phyloP scores from a whole-genome alignment of 371 early-diverging fungal species.

The Mucor lusitanicus region DNA sequence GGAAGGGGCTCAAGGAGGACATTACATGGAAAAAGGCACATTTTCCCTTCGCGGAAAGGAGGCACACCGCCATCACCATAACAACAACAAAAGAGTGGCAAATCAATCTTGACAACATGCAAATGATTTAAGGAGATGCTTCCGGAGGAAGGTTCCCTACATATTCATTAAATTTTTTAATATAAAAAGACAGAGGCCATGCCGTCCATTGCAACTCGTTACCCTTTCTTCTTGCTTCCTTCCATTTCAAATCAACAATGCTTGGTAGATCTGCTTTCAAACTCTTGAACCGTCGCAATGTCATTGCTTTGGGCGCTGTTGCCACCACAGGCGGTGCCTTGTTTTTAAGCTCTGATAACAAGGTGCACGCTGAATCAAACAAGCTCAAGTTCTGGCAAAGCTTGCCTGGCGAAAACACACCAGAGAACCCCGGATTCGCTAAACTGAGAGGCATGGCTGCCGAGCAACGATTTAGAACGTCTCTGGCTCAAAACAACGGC shows the following conservation, averaged over 20 bases:
- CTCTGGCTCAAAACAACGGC: constrained; percentile 41
- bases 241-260: constrained; percentile 12
- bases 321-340: constrained; percentile 40
- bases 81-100: constrained; percentile 8
- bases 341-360: constrained; percentile 24
- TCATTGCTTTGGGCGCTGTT: constrained; percentile 34
- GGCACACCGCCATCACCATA: neutral
- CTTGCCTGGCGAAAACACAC: constrained; percentile 50
- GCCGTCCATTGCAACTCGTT: neutral
- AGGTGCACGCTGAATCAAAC: constrained; percentile 43
- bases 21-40: neutral
- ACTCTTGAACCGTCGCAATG: constrained; percentile 30
- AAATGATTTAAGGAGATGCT: neutral
- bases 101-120: constrained; percentile 17
- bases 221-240: neutral
- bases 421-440: constrained; percentile 46
- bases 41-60: neutral
- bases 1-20: too few species aligned
- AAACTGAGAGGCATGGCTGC: constrained; percentile 48
- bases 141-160: constrained; percentile 17
- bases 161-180: constrained; percentile 5
- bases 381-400: constrained; percentile 46
- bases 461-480: constrained; percentile 47
- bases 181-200: neutral
- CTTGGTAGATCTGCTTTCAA: constrained; percentile 39